Conservation (phyloP, 306 rosid genomes). For the Fragaria nilgerrensis region DNA sequence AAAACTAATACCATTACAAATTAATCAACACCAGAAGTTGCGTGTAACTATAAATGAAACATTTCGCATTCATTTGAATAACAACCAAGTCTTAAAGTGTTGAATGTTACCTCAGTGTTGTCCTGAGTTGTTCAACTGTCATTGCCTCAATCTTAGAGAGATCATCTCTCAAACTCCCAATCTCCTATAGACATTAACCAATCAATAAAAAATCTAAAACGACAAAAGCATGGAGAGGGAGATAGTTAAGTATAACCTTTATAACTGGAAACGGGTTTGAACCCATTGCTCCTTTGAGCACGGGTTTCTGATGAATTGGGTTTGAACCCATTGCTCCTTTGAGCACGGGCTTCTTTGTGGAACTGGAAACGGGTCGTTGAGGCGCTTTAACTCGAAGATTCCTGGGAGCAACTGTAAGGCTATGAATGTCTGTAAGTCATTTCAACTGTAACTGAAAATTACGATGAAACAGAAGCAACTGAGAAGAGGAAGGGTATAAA, state of each 20-base stretch:
- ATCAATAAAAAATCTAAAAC: background rate
- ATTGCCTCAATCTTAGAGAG: constrained; percentile 52
- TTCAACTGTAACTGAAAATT: constrained; percentile 7
- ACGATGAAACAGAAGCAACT: background rate
- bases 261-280: constrained; percentile 21
- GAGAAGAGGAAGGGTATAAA: background rate
- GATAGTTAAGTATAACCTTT: constrained; percentile 36
- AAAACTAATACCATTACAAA: background rate
- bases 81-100: background rate
- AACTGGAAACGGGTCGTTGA: constrained; percentile 46
- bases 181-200: constrained; percentile 42
- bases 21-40: background rate
- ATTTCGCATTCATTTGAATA: background rate
- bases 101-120: constrained; percentile 50
- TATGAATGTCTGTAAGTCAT: constrained; percentile 30
- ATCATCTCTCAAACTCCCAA: constrained; percentile 60
- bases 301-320: constrained; percentile 20
- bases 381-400: constrained; percentile 41
- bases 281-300: constrained; percentile 33
- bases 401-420: constrained; percentile 50
- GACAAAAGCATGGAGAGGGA: background rate
- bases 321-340: constrained; percentile 36
- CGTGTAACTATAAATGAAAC: background rate
- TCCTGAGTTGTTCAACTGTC: constrained; percentile 80
- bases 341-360: constrained; percentile 30